Base-by-base conservation (phyloP, 371 early-diverging fungal species). In the Mortierella sp. region DNA sequence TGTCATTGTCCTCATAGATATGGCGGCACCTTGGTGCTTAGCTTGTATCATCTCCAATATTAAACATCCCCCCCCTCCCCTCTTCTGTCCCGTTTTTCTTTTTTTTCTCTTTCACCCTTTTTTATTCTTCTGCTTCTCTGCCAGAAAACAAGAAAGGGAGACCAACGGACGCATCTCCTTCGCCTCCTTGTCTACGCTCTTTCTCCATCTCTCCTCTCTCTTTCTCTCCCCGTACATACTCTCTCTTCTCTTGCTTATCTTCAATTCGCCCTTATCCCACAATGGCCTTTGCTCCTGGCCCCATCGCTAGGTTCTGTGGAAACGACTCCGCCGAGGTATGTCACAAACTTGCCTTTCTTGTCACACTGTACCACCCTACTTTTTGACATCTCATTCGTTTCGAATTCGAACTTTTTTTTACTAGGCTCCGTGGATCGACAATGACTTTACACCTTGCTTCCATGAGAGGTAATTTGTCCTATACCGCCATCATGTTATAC, bases 391-490 rank as follows among this genome's bases (percentile, higher is more conserved):
- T 58, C 48, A 33, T 36, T 21, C 60, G 11, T 6, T 5, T 21
- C 21, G 0, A 61, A 41, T 22, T 61, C 33, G 38, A 32, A 41
- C 47, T 0, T 19, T 24, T 59, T 40, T 9, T n/a, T 55, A 28
- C 6, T 74, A 79, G 79, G 61, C 61, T 11, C 76, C 76, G 21
- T 81, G 81, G 81, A 32, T 71, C 11, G 76, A 67, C 63, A 63
- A 81, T 60, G 81, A 81, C 72, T 81, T 81, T 66, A 62, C 76
- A 7, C 81, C 81, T 24, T 81, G 81, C 59, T 81, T 81, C 63
- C 81, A 81, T 60, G 58, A 81, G 60, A 74, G 72, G 81, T 81
- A 81, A 47, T n/a, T 61, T 6, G 28, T 9, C 22, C 55, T 53
- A 52, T 22, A 21, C 48, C 28, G 28, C 2, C 2, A 28, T 28